Conservation (phyloP, 2,329 filamentous ascomycete species). For the Clonostachys rhizophaga region DNA sequence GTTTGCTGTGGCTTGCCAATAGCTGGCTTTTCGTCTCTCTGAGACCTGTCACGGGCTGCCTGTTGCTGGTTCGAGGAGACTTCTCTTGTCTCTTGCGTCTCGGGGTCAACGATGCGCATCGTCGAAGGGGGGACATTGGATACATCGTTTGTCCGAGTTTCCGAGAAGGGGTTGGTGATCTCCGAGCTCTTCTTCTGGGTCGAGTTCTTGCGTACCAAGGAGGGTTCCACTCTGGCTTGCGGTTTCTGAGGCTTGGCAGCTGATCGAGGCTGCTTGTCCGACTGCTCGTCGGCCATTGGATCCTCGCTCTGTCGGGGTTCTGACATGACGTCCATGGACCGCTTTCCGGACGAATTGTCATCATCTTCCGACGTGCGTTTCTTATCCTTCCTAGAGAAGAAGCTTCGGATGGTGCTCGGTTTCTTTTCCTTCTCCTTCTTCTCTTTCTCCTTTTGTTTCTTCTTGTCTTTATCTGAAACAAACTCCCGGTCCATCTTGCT, state of each 20-base stretch:
- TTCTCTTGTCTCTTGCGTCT: slow-evolving; percentile 35
- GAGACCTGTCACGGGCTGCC: slow-evolving; percentile 14
- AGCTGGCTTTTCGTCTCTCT: slow-evolving; percentile 28
- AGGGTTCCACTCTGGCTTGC: slow-evolving; percentile 44
- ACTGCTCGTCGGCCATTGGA: slow-evolving; percentile 23
- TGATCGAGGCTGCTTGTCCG: slow-evolving; percentile 51
- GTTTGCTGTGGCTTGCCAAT: slow-evolving; percentile 9
- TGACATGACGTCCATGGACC: slow-evolving; percentile 50
- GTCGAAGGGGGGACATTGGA: slow-evolving; percentile 51
- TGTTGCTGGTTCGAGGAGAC: slow-evolving; percentile 21
- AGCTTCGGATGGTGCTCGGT: slow-evolving; percentile 49
- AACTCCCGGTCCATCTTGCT: slow-evolving; percentile 54
- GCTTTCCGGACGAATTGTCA: slow-evolving; percentile 59
- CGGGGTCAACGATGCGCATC: slow-evolving; percentile 54
- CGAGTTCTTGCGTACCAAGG: slow-evolving; percentile 32
- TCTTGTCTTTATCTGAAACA: slow-evolving; percentile 67
- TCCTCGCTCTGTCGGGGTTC: slow-evolving; percentile 40
- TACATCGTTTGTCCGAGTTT: slow-evolving; percentile 43
- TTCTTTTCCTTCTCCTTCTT: slow-evolving; percentile 69
- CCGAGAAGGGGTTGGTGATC: slow-evolving; percentile 27
- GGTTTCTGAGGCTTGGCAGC: slow-evolving; percentile 69
- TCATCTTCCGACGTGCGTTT: slow-evolving; percentile 53
- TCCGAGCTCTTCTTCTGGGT: slow-evolving; percentile 3
- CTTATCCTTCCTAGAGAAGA: slow-evolving; percentile 60
- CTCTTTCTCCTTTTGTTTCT: slow-evolving; percentile 63